Evolutionary conservation across 2,329 filamentous ascomycete species (phyloP), one percentile per base, ranked within the genome.

Genomic region (Pestalotiopsis sp.): DNA sequence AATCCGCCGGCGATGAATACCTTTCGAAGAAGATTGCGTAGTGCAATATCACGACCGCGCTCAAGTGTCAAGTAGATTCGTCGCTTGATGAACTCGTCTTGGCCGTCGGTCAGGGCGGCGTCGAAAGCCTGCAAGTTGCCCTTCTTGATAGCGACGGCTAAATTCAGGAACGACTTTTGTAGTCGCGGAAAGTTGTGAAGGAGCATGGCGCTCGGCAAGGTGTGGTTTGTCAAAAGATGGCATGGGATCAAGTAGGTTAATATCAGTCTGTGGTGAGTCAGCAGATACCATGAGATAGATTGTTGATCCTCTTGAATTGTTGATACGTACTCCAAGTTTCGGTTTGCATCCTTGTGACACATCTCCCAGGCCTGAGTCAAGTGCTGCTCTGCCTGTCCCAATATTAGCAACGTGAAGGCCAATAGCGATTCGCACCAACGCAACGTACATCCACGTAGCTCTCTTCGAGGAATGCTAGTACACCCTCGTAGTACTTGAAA

Each of bases 31-130:
- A 99, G 84, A 77, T 99, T 99, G 67, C 96, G 92, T 70, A 99
- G 81, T 10, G 94, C 92, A 70, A 98, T 94, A 75, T 99, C 96
- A 63, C 96, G 91, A 13, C 94, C 93, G 57, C 96, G 89, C 78
- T 99, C 96, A 0, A 99, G 86, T 0, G 96, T 98, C 24, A 99
- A 87, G 79, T 98, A 99, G 73, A 99, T 97, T 58, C 95, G 92
- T 38, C 92, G 89, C 78, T 92, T 95, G 71, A 98, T 94, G 73
- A 98, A 97, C 72, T 96, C 93, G n/a, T 94, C 90, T 80, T 98
- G 94, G 30, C 92, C 92, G 7, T 90, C 88, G 63, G 91, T 86
- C 35, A 99, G 86, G 2, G 94, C 94, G 20, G 88, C 81, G 74
- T 98, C 94, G 74, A 98, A 98, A 11, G 89, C 92, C 64, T 89